Base-by-base conservation (phyloP, 2,329 filamentous ascomycete genomes). In the Tetracladium maxilliforme region DNA sequence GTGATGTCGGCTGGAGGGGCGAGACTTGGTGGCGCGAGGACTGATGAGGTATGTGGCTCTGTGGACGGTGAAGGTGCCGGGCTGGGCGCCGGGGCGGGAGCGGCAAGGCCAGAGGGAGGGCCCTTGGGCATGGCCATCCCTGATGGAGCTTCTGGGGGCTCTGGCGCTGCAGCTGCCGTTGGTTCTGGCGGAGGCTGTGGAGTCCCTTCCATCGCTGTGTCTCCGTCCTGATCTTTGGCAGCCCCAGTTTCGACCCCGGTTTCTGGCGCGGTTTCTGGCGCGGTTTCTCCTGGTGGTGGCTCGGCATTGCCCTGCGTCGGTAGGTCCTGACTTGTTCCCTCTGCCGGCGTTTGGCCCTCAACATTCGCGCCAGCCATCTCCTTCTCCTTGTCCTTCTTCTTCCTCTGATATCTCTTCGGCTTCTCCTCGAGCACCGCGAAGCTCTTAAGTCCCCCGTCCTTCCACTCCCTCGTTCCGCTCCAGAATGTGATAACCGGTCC, bases 401-500 rank as follows among this genome's bases (percentile, higher is more conserved):
- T 56, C 33, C 55, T 69, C 42, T 73, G 68, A 39, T 74, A 67
- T 33, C 73, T 61, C 3, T 61, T 62, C 19, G 76, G 61, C 33
- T 65, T 60, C 37, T 67, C 73, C 20, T 81, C 80, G 19, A 83
- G 64, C 37, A 67, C 73, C 20, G 81, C 80, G 19, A 83, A 64
- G 32, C 70, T 65, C 42, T 70, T 74, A 42, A 86, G 56, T 44
- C 75, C 79, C 14, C 77, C 78, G 40, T 82, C 75, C 28, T 76
- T 64, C 66, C 82, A 87, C 39, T 81, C 70, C 17, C 80, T 80
- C 33, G 82, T 68, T n/a, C 87, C 90, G 48, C 86, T 95, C 77
- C 86, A 94, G 48, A 80, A 87, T 3, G 81, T 82, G 21, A 94
- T 74, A 8, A 94, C 82, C 0, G 90, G 83, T 0, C 90, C 90